Evolutionary conservation across 2,329 filamentous ascomycete species (phyloP).

Genomic region (Didymella glomerata): DNA sequence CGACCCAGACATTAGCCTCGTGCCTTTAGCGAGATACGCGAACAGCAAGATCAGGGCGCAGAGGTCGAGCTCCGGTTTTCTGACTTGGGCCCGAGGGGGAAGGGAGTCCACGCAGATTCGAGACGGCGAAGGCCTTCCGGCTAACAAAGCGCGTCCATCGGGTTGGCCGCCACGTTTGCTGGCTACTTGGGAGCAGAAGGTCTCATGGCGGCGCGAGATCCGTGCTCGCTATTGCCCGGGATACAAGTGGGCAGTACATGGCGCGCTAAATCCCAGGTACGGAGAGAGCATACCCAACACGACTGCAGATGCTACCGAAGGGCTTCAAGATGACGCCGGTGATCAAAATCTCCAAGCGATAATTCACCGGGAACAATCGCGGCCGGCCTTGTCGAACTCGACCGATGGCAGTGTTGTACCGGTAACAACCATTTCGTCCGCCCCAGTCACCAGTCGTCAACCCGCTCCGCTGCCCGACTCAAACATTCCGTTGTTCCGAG

Average conservation of each 20-base stretch:
- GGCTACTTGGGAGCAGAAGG: not conserved
- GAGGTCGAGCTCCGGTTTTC: not conserved
- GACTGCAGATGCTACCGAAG: not conserved
- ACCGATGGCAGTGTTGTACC: not conserved
- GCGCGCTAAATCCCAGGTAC: not conserved
- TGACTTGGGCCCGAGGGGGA: not conserved
- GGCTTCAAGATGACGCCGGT: not conserved
- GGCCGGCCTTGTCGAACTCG: not conserved
- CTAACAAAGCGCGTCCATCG: not conserved
- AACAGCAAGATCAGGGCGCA: not conserved
- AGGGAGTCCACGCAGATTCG: not conserved
- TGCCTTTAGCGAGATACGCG: constrained; percentile 3
- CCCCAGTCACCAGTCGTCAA: not conserved
- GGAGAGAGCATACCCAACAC: not conserved
- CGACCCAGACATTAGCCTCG: not conserved
- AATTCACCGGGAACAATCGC: not conserved
- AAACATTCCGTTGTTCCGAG: not conserved
- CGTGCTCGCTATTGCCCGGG: not conserved
- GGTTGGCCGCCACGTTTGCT: not conserved
- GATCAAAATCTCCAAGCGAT: not conserved
- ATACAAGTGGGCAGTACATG: not conserved
- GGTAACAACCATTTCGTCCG: too few relatives aligned
- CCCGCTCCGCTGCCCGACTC: not conserved
- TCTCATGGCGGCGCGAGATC: not conserved
- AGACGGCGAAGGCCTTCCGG: not conserved